These are phyloP conservation scores for Astrothelium subdiscretum DNA, from an alignment of 495 filamentous ascomycete genomes.

Conservation along the genomic window DNA sequence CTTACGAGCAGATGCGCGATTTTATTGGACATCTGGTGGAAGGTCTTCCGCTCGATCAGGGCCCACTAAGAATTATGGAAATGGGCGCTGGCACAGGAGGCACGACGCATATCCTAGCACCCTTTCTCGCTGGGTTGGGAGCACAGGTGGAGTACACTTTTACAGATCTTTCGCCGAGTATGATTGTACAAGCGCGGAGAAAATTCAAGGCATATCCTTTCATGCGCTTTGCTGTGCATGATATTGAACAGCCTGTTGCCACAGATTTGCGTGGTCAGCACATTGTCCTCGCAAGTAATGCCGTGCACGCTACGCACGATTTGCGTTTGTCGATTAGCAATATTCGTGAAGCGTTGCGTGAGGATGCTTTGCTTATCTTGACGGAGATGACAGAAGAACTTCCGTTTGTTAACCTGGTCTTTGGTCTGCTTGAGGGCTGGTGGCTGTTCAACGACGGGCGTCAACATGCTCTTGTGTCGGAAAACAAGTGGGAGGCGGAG, in stretches of 20 bases:
- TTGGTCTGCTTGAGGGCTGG: background rate
- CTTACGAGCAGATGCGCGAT: conserved; percentile 34
- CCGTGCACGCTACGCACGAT: conserved; percentile 38
- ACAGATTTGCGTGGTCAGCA: conserved; percentile 19
- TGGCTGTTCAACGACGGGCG: conserved; percentile 35
- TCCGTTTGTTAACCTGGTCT: conserved; percentile 37
- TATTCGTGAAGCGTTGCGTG: conserved; percentile 27
- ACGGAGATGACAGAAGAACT: conserved; percentile 32
- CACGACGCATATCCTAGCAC: background rate
- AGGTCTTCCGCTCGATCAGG: conserved; percentile 17
- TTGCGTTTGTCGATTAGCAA: conserved; percentile 22
- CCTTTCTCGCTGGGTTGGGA: background rate
- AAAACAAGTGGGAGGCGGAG: conserved; percentile 28
- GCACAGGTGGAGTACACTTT: background rate
- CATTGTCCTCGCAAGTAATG: conserved; percentile 38
- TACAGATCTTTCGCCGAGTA: background rate
- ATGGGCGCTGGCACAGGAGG: background rate
- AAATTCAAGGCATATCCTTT: conserved; percentile 34
- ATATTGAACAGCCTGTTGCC: conserved; percentile 36
- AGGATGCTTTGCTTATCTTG: conserved; percentile 31
- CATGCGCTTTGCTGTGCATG: conserved; percentile 33
- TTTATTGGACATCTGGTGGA: conserved; percentile 28
- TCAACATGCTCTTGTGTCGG: conserved; percentile 31
- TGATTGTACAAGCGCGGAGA: conserved; percentile 14
- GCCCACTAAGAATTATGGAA: conserved; percentile 24